Evolutionary conservation across 1,139 yeast species (phyloP), one percentile per base, ranked within the genome.

Genomic region (Blastobotrys illinoisensis): DNA sequence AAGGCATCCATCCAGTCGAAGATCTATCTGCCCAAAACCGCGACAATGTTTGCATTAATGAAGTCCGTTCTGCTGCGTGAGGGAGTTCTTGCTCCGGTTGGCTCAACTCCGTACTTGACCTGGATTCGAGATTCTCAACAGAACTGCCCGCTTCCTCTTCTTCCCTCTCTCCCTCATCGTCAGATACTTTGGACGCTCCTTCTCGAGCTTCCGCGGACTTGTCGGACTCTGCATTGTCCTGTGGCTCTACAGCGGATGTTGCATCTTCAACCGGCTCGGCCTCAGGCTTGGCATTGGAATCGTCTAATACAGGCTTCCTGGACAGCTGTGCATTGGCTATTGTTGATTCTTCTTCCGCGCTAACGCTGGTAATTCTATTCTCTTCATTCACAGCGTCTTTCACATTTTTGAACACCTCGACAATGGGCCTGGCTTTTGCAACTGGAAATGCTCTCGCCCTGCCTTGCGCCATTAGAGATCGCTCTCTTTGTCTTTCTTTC

Each of bases 1-100:
- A 73, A 0, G 97, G 96, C 61, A 88, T 90, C 99, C 99, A 95
- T 20, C 95, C 79, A 1, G 96, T 87, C 0, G 98, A 93, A 1
- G 98, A 88, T 63, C 99, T 74, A 71, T 95, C 99, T 0, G 97
- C 98, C 99, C 99, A 93, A 71, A 93, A 91, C 64, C 85, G 89
- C 0, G 96, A 82, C 56, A 95, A 74, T 0, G 96, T 84, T 64
- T 88, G 89, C 72, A 95, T 79, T 36, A 95, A 70, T 0, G 97
- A 85, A 36, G 83, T 81, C 62, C 82, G 81, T 64, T 89, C 97
- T 1, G 88, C 66, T 72, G 69, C 76, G 74, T 62, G 74, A n/a
- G 50, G 44, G 4, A 50, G 21, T 16, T 51, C 53, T 20, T 52
- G 48, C 23, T 46, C 50, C 2, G 53, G 47, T 13, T 6, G 46